These are phyloP conservation scores for Yamadazyma diddensiae DNA, from an alignment of 1,139 yeast species.

Conservation along the genomic window DNA sequence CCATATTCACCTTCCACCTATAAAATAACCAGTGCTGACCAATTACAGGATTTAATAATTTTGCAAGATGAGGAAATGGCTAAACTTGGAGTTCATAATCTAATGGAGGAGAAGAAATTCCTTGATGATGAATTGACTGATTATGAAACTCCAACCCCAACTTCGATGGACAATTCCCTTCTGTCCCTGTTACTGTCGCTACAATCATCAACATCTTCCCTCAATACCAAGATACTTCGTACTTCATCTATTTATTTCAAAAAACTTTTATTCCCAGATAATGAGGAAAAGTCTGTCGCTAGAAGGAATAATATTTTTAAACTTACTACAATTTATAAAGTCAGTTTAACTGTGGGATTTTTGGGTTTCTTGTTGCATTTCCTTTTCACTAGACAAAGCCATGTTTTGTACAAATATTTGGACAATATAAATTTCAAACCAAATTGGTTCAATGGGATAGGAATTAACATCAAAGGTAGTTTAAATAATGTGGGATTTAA, in stretches of 20 bases:
- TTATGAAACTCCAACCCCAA: constrained; percentile 18
- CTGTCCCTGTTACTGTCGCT: constrained; percentile 38
- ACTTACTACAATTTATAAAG: constrained; percentile 23
- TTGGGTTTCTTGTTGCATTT: constrained; percentile 40
- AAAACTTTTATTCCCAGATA: constrained; percentile 23
- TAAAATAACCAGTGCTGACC: constrained; percentile 4
- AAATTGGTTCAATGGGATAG: constrained; percentile 1
- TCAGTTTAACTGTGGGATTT: constrained; percentile 42
- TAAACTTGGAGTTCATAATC: constrained; percentile 20
- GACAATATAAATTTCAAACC: constrained; percentile 1
- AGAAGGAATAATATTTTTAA: constrained; percentile 11
- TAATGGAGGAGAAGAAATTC: constrained; percentile 19
- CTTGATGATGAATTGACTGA: constrained; percentile 22
- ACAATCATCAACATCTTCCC: constrained; percentile 30
- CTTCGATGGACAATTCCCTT: constrained; percentile 28
- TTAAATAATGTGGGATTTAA: constrained; percentile 30
- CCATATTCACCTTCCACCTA: constrained; percentile 2
- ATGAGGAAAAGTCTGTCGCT: constrained; percentile 3
- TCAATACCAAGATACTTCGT: constrained; percentile 26
- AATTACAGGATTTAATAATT: constrained; percentile 17
- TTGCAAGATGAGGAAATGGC: constrained; percentile 34
- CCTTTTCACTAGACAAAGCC: constrained; percentile 22
- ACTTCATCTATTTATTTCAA: constrained; percentile 34
- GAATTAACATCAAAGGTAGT: too few relatives aligned
- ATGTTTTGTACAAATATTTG: constrained; percentile 4